Evolutionary conservation across 1,284 basidiomycete species (phyloP).

Genomic region (Rhodotorula sp.): DNA sequence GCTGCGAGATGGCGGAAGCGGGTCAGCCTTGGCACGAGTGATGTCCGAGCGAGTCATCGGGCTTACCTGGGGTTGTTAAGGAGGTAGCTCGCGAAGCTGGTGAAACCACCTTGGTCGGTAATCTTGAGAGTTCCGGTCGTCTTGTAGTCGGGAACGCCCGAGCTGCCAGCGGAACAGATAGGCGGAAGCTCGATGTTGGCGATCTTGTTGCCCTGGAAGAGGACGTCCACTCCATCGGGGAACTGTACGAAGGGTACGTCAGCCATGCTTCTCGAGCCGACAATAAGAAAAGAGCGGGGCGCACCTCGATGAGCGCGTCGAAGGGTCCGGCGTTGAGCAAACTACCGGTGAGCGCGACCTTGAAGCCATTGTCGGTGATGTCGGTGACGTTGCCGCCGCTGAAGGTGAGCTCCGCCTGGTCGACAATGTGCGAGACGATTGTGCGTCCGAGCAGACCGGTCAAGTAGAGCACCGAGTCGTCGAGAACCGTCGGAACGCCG

Average conservation of each 20-base stretch:
- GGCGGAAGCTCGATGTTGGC: constrained; percentile 64
- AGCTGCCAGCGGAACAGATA: constrained; percentile 68
- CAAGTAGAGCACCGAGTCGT: constrained; percentile 64
- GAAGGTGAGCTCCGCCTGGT: constrained; percentile 61
- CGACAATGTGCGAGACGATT: constrained; percentile 66
- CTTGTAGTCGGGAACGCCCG: constrained; percentile 65
- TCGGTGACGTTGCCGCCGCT: constrained; percentile 64
- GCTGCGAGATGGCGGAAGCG: too few relatives aligned
- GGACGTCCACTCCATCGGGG: constrained; percentile 55
- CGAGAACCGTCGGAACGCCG: constrained; percentile 64
- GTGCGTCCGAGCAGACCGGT: constrained; percentile 63
- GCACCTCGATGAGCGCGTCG: constrained; percentile 51
- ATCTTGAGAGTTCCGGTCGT: constrained; percentile 49
- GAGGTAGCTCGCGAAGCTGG: constrained; percentile 64
- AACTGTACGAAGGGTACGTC: constrained; percentile 27
- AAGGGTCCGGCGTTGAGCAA: constrained; percentile 62
- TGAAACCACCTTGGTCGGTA: constrained; percentile 55
- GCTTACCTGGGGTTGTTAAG: constrained; percentile 59
- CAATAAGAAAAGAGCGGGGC: too few relatives aligned
- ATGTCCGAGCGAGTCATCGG: too few relatives aligned
- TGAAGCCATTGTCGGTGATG: constrained; percentile 59
- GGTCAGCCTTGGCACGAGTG: too few relatives aligned
- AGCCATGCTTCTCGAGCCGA: too few relatives aligned
- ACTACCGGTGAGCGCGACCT: constrained; percentile 26
- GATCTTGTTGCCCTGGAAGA: constrained; percentile 63